These are phyloP conservation scores for Sarocladiaceae sp. DNA, from an alignment of 2,329 filamentous ascomycete species.

Conservation along the genomic window DNA sequence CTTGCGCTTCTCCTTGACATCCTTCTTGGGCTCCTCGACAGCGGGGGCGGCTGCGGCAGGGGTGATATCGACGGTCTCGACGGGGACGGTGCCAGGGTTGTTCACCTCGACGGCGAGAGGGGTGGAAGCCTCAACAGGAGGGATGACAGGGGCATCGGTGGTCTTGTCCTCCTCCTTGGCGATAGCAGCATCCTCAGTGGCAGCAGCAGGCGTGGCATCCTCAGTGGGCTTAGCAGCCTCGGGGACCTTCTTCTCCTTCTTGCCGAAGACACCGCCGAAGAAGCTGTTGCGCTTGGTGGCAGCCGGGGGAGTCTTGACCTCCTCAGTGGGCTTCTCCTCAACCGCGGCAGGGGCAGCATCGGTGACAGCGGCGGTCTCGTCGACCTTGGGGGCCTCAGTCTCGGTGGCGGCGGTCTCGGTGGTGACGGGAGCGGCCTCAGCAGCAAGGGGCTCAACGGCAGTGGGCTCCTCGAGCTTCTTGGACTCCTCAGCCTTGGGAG, in stretches of 20 bases:
- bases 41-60: slow-evolving; percentile 33
- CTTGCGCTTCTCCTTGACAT: slow-evolving; percentile 76
- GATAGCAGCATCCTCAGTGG: slow-evolving; percentile 23
- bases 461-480: slow-evolving; percentile 22
- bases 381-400: slow-evolving; percentile 25
- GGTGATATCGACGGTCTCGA: slow-evolving; percentile 42
- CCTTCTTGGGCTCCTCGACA: slow-evolving; percentile 53
- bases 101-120: slow-evolving; percentile 52
- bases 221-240: slow-evolving; percentile 38
- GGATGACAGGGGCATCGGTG: slow-evolving; percentile 53
- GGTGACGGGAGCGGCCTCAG: slow-evolving; percentile 27
- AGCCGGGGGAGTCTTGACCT: slow-evolving; percentile 37
- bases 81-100: slow-evolving; percentile 40
- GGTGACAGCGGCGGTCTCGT: slow-evolving; percentile 31
- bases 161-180: slow-evolving; percentile 40
- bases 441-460: slow-evolving; percentile 26
- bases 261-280: slow-evolving; percentile 46
- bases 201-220: slow-evolving; percentile 40
- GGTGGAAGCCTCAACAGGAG: slow-evolving; percentile 53
- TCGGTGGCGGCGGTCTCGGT: slow-evolving; percentile 28
- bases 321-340: slow-evolving; percentile 28
- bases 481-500: slow-evolving; percentile 20
- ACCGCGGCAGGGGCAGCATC: slow-evolving; percentile 27
- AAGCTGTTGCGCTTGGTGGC: slow-evolving; percentile 54
- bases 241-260: slow-evolving; percentile 57